A percentile compares a stretch with the other conserved stretches of the same genome.
phyloP scores from a whole-genome alignment of 2,329 filamentous ascomycete genomes.

The Talaromyces sp. region DNA sequence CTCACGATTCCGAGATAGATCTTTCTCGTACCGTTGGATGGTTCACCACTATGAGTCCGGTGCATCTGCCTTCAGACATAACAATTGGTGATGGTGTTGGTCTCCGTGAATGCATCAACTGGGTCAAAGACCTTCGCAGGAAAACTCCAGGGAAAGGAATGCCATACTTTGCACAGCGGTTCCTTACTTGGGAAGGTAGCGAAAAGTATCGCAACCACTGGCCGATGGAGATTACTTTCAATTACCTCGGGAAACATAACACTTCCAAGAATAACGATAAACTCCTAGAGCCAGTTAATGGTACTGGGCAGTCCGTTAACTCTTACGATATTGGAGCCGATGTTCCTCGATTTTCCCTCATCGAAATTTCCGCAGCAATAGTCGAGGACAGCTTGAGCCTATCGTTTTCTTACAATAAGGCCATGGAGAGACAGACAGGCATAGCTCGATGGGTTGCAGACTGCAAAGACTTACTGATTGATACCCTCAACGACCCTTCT shows the following conservation, averaged over 20 bases:
- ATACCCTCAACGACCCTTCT: background rate
- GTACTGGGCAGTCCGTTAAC: conserved; percentile 10
- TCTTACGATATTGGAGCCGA: conserved; percentile 9
- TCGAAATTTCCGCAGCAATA: conserved; percentile 13
- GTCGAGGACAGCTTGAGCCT: conserved; percentile 10
- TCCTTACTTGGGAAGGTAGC: conserved; percentile 23
- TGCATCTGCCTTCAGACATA: conserved; percentile 7
- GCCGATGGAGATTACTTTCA: conserved; percentile 20
- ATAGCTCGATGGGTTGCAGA: conserved; percentile 11
- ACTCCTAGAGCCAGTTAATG: conserved; percentile 11
- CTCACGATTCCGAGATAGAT: conserved; percentile 14
- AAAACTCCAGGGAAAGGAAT: conserved; percentile 30
- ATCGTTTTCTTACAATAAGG: conserved; percentile 12
- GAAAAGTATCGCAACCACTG: conserved; percentile 14
- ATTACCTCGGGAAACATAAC: conserved; percentile 18
- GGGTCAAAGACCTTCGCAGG: conserved; percentile 32
- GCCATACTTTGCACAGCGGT: conserved; percentile 34
- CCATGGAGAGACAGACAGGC: conserved; percentile 6
- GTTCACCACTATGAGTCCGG: conserved; percentile 18
- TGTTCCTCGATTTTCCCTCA: conserved; percentile 13
- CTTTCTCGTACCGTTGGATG: conserved; percentile 19
- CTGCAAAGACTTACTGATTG: conserved; percentile 6
- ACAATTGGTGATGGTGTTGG: background rate
- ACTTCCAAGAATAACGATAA: conserved; percentile 12
- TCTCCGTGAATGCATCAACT: conserved; percentile 9